These are phyloP conservation scores for Sporothrix pallida DNA, from an alignment of 2,329 filamentous ascomycete genomes.

Conservation along the genomic window DNA sequence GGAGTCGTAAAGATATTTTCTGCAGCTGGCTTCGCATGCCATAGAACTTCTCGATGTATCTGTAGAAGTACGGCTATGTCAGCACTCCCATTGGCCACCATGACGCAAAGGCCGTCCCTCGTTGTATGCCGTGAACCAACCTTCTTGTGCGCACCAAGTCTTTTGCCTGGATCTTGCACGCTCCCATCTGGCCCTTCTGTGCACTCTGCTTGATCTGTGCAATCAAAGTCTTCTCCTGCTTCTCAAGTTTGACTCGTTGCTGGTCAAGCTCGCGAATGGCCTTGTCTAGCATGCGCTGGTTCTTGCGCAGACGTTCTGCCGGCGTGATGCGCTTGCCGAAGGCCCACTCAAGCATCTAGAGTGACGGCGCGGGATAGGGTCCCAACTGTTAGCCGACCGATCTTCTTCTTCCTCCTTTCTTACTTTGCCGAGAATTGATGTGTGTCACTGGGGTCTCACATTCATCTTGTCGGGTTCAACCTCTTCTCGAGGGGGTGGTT, in stretches of 20 bases:
- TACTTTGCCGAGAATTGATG: neutral
- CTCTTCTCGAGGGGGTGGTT: neutral
- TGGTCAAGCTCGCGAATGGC: conserved; percentile 95
- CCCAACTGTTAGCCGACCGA: neutral
- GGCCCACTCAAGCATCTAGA: conserved; percentile 96
- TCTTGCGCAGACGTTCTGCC: conserved; percentile 86
- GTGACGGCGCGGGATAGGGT: neutral
- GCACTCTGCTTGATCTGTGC: conserved; percentile 97
- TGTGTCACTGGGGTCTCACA: conserved; percentile 26
- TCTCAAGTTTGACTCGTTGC: conserved; percentile 93
- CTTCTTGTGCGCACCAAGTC: conserved; percentile 90
- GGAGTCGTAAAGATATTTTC: conserved; percentile 83
- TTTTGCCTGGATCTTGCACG: conserved; percentile 97
- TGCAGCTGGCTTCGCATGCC: conserved; percentile 97
- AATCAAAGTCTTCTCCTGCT: conserved; percentile 97
- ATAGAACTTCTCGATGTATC: conserved; percentile 98
- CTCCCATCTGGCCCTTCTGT: conserved; percentile 98
- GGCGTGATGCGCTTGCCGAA: conserved; percentile 99
- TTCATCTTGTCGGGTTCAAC: conserved; percentile 31
- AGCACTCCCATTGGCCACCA: neutral
- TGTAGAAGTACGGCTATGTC: conserved; percentile 43
- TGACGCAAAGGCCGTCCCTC: neutral
- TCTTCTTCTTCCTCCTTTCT: neutral
- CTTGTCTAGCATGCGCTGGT: conserved; percentile 96
- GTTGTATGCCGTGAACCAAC: conserved; percentile 48